These are phyloP conservation scores for Triticum turgidum DNA, from an alignment of 176 grass and related monocot species.

Conservation along the genomic window DNA sequence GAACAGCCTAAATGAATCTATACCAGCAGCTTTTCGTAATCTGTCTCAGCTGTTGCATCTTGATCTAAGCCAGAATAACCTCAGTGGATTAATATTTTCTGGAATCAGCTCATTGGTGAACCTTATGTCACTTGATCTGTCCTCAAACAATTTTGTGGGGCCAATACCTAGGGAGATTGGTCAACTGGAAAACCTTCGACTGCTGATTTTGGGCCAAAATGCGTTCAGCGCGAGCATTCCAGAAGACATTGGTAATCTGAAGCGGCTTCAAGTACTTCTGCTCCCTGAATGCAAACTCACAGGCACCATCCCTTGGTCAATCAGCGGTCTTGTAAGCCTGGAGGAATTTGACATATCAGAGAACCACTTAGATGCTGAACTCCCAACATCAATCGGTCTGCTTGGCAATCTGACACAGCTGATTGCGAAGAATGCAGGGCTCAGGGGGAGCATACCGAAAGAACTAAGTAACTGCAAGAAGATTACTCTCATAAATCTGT, in stretches of 20 bases:
- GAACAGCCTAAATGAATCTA: constrained; percentile 59
- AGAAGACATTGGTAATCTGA: constrained; percentile 66
- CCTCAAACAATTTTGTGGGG: constrained; percentile 73
- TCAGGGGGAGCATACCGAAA: constrained; percentile 69
- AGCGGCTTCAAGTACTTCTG: constrained; percentile 58
- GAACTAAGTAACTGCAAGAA: constrained; percentile 79
- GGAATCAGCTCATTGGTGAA: constrained; percentile 56
- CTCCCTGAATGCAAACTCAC: constrained; percentile 66
- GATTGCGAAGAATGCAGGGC: constrained; percentile 60
- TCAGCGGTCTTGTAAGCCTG: constrained; percentile 65
- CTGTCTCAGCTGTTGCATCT: constrained; percentile 68
- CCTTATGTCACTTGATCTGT: constrained; percentile 77
- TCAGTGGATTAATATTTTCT: constrained; percentile 70
- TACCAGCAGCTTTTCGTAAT: constrained; percentile 62
- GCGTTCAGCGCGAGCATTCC: constrained; percentile 67
- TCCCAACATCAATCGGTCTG: constrained; percentile 61
- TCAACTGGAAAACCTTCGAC: constrained; percentile 46
- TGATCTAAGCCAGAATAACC: constrained; percentile 64
- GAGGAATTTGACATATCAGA: constrained; percentile 85
- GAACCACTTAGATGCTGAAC: constrained; percentile 67
- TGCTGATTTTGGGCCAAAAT: constrained; percentile 70
- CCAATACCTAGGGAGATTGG: constrained; percentile 64
- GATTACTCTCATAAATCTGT: constrained; percentile 59
- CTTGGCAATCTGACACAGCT: constrained; percentile 59
- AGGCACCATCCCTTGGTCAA: constrained; percentile 59